Evolutionary conservation across 208 protist species (phyloP), one percentile per base, ranked within the genome.

Genomic region (Balamuthia mandrillaris): DNA sequence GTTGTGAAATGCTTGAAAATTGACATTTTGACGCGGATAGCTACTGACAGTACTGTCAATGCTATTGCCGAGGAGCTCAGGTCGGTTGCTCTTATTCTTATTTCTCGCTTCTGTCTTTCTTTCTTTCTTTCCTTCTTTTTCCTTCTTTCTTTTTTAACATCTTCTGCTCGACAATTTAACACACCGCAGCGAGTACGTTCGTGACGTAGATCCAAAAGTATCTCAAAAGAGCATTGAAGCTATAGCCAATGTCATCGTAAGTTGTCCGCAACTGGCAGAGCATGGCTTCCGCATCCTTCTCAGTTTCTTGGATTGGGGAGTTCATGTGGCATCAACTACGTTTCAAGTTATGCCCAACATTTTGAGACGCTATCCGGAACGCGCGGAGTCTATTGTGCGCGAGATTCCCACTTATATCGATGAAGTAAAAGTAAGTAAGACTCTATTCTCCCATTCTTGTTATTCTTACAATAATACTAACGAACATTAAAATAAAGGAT

Each of bases 301-400:
- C n/a, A n/a, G n/a, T n/a, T n/a, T n/a, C n/a, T n/a, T n/a, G n/a
- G n/a, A n/a, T n/a, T n/a, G n/a, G n/a, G n/a, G n/a, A n/a, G n/a
- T n/a, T n/a, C n/a, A n/a, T n/a, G n/a, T n/a, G n/a, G n/a, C n/a
- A n/a, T n/a, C n/a, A n/a, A n/a, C n/a, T n/a, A n/a, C n/a, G n/a
- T n/a, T n/a, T n/a, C n/a, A n/a, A n/a, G n/a, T n/a, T n/a, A n/a
- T n/a, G n/a, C n/a, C n/a, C n/a, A n/a, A n/a, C n/a, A n/a, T n/a
- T 37, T 84, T 96, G 54, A 89, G 93, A 42, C 91, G 95, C 72
- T 95, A 94, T 88, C 68, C 90, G 6, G 88, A 87, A 29, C 63
- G 24, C 3, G 37, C 39, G n/a, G 60, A 86, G 31, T 27, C 91
- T 60, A 90, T 93, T n/a, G n/a, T n/a, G n/a, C n/a, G n/a, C n/a